Conservation (phyloP, 2,329 filamentous ascomycete species). For the Karstenula rhodostoma region DNA sequence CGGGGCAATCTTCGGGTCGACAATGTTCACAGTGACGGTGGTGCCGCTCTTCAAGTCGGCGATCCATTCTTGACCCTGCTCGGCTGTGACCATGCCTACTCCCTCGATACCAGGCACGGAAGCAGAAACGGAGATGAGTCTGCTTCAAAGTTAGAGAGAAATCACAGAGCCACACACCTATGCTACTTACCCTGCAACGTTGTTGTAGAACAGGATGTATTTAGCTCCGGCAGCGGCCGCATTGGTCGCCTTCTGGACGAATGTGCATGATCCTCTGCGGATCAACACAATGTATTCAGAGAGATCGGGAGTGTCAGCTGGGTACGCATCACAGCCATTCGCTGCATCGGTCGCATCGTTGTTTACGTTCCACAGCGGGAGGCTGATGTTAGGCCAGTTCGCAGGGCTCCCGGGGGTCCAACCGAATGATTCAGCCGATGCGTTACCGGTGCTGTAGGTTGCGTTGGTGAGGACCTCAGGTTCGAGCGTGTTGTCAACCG, state of each 20-base stretch:
- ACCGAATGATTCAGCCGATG: conserved; percentile 30
- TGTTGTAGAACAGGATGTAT: conserved; percentile 71
- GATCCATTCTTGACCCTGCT: conserved; percentile 20
- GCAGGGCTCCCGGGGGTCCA: conserved; percentile 46
- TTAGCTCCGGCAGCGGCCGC: conserved; percentile 64
- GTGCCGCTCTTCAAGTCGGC: not conserved
- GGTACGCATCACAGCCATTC: conserved; percentile 62
- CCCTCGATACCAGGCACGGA: conserved; percentile 8
- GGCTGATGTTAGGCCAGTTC: conserved; percentile 23
- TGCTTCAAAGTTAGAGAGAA: not conserved
- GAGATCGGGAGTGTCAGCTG: conserved; percentile 64
- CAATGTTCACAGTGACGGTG: conserved; percentile 29
- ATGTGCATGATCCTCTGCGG: conserved; percentile 66
- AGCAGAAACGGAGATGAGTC: conserved; percentile 13
- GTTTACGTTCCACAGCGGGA: conserved; percentile 48
- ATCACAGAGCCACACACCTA: not conserved
- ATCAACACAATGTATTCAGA: conserved; percentile 66
- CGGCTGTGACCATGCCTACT: conserved; percentile 34
- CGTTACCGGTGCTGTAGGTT: conserved; percentile 40
- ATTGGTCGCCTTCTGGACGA: conserved; percentile 62
- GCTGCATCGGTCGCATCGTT: conserved; percentile 58
- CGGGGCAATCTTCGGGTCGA: conserved; percentile 26
- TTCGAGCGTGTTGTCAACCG: conserved; percentile 47
- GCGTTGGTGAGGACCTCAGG: conserved; percentile 47
- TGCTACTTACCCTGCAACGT: conserved; percentile 14